phyloP scores from a whole-genome alignment of 2,329 filamentous ascomycete species.

The Cercospora zeae-maydis region DNA sequence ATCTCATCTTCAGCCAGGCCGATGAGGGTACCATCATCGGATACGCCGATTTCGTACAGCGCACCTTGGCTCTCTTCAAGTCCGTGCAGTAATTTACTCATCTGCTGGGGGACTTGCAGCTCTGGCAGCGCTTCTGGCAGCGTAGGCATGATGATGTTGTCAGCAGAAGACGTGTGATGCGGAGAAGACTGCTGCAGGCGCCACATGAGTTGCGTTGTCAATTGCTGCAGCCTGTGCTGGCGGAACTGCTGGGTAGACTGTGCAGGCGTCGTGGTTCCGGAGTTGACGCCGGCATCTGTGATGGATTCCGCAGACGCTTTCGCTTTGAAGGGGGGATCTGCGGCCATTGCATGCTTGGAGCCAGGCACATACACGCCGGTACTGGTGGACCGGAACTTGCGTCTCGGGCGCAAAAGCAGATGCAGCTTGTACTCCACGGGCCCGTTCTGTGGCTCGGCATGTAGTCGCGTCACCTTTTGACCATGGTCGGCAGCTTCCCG shows the following conservation, averaged over 20 bases:
- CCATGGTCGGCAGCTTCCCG: slow-evolving; percentile 13
- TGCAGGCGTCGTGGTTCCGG: slow-evolving; percentile 8
- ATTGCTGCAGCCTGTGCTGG: slow-evolving; percentile 79
- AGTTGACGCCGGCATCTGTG: slow-evolving; percentile 24
- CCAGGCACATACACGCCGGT: slow-evolving; percentile 56
- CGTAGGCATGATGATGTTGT: slow-evolving; percentile 69
- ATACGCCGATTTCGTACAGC: slow-evolving; percentile 92
- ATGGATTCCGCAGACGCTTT: slow-evolving; percentile 28
- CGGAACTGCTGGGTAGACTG: slow-evolving; percentile 61
- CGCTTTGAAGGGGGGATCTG: slow-evolving; percentile 22
- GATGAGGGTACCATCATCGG: slow-evolving; percentile 87
- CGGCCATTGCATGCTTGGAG: slow-evolving; percentile 47
- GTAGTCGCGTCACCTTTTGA: slow-evolving; percentile 63
- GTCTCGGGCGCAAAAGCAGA: slow-evolving; percentile 72
- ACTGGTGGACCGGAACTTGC: slow-evolving; percentile 68
- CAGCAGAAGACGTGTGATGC: slow-evolving; percentile 76
- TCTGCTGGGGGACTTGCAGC: slow-evolving; percentile 54
- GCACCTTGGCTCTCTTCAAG: slow-evolving; percentile 91
- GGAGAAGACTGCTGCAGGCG: slow-evolving; percentile 90
- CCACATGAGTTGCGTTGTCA: slow-evolving; percentile 95
- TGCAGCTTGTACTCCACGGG: slow-evolving; percentile 97
- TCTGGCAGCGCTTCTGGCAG: slow-evolving; percentile 65
- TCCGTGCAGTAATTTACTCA: slow-evolving; percentile 61
- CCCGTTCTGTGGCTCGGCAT: slow-evolving; percentile 88
- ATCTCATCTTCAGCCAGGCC: slow-evolving; percentile 87